Conservation (phyloP, 352 stramenopile genomes). For the Plasmopara viticola region DNA sequence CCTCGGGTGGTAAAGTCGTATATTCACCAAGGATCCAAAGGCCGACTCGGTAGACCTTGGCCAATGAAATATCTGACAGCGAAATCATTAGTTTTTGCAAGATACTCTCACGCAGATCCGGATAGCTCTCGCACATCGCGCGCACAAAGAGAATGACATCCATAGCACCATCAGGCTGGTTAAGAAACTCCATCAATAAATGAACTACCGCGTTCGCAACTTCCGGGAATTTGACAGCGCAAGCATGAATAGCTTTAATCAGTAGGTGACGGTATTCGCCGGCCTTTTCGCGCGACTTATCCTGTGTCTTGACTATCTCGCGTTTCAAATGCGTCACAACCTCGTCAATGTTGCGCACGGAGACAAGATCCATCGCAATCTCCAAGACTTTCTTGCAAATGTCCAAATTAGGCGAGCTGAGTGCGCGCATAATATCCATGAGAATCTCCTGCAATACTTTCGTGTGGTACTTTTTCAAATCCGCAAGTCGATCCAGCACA, state of each 20-base stretch:
- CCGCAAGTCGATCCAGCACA: constrained; percentile 95
- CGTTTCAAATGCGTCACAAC: constrained; percentile 90
- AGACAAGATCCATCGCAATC: constrained; percentile 97
- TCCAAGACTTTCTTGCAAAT: constrained; percentile 99
- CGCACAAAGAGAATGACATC: constrained; percentile 98
- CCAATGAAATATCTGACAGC: constrained; percentile 90
- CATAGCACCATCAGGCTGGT: constrained; percentile 91
- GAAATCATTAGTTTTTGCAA: constrained; percentile 93
- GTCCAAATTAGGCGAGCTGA: constrained; percentile 96
- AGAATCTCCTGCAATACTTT: constrained; percentile 98
- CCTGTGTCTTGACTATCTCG: constrained; percentile 88
- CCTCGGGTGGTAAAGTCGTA: constrained; percentile 38
- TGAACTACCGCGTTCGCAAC: constrained; percentile 97
- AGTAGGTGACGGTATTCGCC: constrained; percentile 96
- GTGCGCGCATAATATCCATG: constrained; percentile 98
- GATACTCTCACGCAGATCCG: constrained; percentile 88
- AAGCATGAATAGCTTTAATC: constrained; percentile 97
- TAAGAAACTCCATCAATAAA: constrained; percentile 99
- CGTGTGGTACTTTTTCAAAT: constrained; percentile 95
- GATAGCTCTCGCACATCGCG: constrained; percentile 96
- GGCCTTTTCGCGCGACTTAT: constrained; percentile 91
- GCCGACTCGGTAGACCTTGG: constrained; percentile 95
- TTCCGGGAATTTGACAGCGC: constrained; percentile 96
- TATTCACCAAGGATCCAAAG: constrained; percentile 97
- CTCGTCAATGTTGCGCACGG: constrained; percentile 96